A percentile compares a stretch with the other conserved stretches of the same genome.
phyloP scores from a whole-genome alignment of 176 grass and related monocot genomes.

The Oryza coarctata region DNA sequence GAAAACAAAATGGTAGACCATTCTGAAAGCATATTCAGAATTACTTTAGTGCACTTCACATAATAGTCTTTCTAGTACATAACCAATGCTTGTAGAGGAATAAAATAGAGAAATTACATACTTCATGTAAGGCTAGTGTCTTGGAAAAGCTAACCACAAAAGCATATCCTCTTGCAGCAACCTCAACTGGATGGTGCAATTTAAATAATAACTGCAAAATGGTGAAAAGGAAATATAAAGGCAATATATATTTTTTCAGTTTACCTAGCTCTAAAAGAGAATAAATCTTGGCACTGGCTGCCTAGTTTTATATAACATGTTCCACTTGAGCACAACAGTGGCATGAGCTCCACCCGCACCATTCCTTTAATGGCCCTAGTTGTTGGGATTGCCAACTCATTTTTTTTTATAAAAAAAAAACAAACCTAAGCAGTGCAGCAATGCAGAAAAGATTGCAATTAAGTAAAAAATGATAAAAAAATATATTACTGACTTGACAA shows the following conservation, averaged over 20 bases:
- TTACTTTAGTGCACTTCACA: constrained; percentile 19
- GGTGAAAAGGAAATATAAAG: constrained; percentile 28
- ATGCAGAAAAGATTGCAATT: constrained; percentile 12
- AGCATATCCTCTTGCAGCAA: constrained; percentile 85
- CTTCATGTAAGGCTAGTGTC: constrained; percentile 82
- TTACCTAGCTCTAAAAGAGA: background rate
- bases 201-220: constrained; percentile 90
- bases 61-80: constrained; percentile 28
- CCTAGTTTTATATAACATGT: constrained; percentile 7
- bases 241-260: background rate
- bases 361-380: background rate
- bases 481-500: constrained; percentile 1
- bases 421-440: constrained; percentile 25
- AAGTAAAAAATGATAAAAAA: background rate
- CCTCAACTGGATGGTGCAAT: constrained; percentile 74
- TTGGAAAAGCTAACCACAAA: constrained; percentile 94
- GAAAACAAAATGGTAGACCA: constrained; percentile 89
- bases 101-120: constrained; percentile 45
- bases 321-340: constrained; percentile 21
- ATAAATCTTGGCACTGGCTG: background rate
- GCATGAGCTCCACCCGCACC: background rate
- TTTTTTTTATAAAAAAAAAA: constrained; percentile 2
- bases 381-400: constrained; percentile 1
- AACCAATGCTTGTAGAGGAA: constrained; percentile 23
- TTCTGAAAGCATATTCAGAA: constrained; percentile 54